These are phyloP conservation scores for Phytophthora megakarya DNA, from an alignment of 352 stramenopile genomes.

Conservation along the genomic window DNA sequence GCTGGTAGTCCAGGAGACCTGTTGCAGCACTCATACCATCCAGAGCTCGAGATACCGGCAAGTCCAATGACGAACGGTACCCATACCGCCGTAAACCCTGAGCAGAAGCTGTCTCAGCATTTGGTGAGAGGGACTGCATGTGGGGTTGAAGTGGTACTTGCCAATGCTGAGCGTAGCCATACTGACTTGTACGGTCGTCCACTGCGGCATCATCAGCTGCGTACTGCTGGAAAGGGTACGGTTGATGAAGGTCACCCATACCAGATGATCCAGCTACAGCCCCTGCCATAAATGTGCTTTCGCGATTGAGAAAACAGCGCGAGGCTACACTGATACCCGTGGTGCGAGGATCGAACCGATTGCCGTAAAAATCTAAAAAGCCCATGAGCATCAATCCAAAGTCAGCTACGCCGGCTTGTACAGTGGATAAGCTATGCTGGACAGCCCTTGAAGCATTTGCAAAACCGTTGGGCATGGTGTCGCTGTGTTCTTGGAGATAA, in stretches of 20 bases:
- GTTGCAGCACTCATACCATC: constrained; percentile 36
- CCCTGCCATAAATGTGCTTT: constrained; percentile 52
- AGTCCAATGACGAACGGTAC: constrained; percentile 73
- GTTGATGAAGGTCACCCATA: constrained; percentile 43
- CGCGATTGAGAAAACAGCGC: constrained; percentile 82
- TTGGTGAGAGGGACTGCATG: constrained; percentile 50
- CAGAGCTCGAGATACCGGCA: constrained; percentile 42
- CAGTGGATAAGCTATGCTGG: constrained; percentile 59
- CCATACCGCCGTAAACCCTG: constrained; percentile 67
- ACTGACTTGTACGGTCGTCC: constrained; percentile 56
- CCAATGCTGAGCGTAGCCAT: constrained; percentile 62
- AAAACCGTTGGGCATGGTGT: constrained; percentile 68
- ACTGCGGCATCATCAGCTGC: constrained; percentile 51
- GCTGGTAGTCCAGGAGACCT: constrained; percentile 51
- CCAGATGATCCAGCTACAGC: constrained; percentile 13
- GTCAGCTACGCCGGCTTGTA: constrained; percentile 77
- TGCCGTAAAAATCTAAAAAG: constrained; percentile 98
- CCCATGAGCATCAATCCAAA: constrained; percentile 96
- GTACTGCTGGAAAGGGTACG: constrained; percentile 44
- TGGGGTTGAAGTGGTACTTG: constrained; percentile 51
- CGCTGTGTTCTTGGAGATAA: constrained; percentile 90
- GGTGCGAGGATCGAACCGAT: constrained; percentile 90
- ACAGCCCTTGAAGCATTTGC: constrained; percentile 64
- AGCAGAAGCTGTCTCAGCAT: constrained; percentile 58
- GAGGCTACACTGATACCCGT: constrained; percentile 90